Evolutionary conservation across 2,329 filamentous ascomycete genomes (phyloP).

Genomic region (Furcasterigmium sp.): DNA sequence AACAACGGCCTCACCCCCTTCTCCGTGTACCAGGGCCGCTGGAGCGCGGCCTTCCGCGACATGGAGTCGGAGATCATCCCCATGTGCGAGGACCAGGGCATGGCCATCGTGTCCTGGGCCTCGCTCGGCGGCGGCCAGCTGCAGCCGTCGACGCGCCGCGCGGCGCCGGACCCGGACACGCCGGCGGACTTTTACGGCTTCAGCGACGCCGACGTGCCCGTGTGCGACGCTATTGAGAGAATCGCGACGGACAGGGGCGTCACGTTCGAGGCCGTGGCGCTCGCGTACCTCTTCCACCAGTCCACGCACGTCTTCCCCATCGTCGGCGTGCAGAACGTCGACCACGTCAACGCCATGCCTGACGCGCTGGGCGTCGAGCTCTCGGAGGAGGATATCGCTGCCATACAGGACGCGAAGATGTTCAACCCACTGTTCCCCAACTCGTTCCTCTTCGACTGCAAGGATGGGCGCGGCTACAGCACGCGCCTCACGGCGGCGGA

Average conservation of each 20-base stretch:
- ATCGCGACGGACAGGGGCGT: conserved; percentile 7
- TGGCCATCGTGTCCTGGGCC: conserved; percentile 56
- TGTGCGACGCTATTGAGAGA: conserved; percentile 7
- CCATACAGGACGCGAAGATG: conserved; percentile 45
- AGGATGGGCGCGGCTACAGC: too few species aligned
- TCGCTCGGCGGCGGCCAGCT: conserved; percentile 47
- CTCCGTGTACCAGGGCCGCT: conserved; percentile 30
- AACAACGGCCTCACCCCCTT: conserved; percentile 27
- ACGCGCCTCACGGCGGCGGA: conserved; percentile 2
- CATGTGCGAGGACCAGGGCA: conserved; percentile 31
- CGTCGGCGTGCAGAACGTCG: conserved; percentile 53
- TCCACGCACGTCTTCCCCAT: conserved; percentile 57
- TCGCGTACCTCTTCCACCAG: conserved; percentile 58
- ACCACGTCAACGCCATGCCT: conserved; percentile 58
- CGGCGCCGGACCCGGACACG: conserved; percentile 6
- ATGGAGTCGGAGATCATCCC: conserved; percentile 35
- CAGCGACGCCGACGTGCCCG: not conserved
- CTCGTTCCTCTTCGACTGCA: conserved; percentile 5
- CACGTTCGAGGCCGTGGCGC: conserved; percentile 17
- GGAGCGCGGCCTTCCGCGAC: conserved; percentile 25
- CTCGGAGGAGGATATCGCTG: conserved; percentile 45
- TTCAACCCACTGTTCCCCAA: conserved; percentile 54
- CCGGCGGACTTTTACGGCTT: not conserved
- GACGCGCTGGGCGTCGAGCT: conserved; percentile 48
- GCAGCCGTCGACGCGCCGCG: conserved; percentile 29